Conservation (phyloP, 2,329 filamentous ascomycete species). For the Parafenestella ontariensis region DNA sequence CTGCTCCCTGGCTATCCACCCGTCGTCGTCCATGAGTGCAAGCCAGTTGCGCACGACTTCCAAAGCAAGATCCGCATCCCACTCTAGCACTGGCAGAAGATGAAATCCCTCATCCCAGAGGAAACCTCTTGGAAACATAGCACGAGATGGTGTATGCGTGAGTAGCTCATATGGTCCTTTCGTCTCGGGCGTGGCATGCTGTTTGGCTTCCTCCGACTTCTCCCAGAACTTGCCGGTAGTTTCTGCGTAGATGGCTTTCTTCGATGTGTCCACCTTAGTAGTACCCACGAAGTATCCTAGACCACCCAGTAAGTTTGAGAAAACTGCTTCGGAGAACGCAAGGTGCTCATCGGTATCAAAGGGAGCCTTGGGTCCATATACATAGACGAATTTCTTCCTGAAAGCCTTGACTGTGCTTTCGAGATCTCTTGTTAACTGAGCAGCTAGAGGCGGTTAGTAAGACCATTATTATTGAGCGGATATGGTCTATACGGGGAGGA, state of each 20-base stretch:
- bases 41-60: slow-evolving; percentile 95
- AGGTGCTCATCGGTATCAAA: slow-evolving; percentile 77
- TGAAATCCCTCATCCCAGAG: slow-evolving; percentile 98
- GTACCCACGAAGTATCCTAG: slow-evolving; percentile 93
- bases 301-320: slow-evolving; percentile 90
- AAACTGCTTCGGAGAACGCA: slow-evolving; percentile 80
- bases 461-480: background rate
- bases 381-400: slow-evolving; percentile 71
- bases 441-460: slow-evolving; percentile 39
- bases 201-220: slow-evolving; percentile 79
- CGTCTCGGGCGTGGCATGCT: slow-evolving; percentile 68
- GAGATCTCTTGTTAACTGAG: slow-evolving; percentile 73
- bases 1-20: slow-evolving; percentile 95
- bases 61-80: slow-evolving; percentile 84
- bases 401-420: slow-evolving; percentile 70
- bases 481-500: background rate
- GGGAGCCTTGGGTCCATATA: slow-evolving; percentile 75
- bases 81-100: slow-evolving; percentile 84
- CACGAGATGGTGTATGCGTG: slow-evolving; percentile 85
- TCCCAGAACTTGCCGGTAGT: slow-evolving; percentile 94
- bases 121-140: slow-evolving; percentile 94
- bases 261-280: slow-evolving; percentile 83
- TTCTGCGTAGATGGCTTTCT: slow-evolving; percentile 88
- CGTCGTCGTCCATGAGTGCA: slow-evolving; percentile 90
- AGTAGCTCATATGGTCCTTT: slow-evolving; percentile 88